phyloP scores from a whole-genome alignment of 1,284 basidiomycete genomes.

The Sporisorium reilianum region DNA sequence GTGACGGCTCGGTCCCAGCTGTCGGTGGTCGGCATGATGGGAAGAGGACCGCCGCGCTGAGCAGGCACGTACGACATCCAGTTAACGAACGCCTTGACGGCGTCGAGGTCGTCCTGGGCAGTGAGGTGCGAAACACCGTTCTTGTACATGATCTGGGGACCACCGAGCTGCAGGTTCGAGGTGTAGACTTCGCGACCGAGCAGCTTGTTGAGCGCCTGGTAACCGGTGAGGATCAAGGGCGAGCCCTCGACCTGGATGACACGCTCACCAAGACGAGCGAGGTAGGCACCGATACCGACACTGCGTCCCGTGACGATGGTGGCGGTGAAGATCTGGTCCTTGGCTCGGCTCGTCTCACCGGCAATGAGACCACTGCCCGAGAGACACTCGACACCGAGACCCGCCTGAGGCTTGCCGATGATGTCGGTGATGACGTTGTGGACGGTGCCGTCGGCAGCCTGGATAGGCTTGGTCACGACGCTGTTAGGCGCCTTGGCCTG shows the following conservation, averaged over 20 bases:
- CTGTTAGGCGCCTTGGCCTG: constrained; percentile 73
- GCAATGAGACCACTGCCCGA: constrained; percentile 97
- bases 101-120: constrained; percentile 84
- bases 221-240: constrained; percentile 98
- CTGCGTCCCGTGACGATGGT: constrained; percentile 98
- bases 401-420: constrained; percentile 89
- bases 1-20: constrained; percentile 92
- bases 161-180: constrained; percentile 97
- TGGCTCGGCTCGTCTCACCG: constrained; percentile 96
- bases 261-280: constrained; percentile 96
- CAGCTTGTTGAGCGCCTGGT: constrained; percentile 97
- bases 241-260: constrained; percentile 99
- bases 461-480: constrained; percentile 81
- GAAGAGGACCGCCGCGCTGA: constrained; percentile 45
- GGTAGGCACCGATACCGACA: constrained; percentile 98
- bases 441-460: constrained; percentile 85
- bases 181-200: constrained; percentile 99
- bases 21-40: constrained; percentile 60
- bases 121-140: constrained; percentile 94
- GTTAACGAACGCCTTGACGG: constrained; percentile 73
- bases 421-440: constrained; percentile 96
- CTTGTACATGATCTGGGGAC: constrained; percentile 77
- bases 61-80: constrained; percentile 91
- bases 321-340: constrained; percentile 99
- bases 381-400: constrained; percentile 97